phyloP scores from a whole-genome alignment of 768 basidiomycete species.

The Macrolepiota albuminosa region DNA sequence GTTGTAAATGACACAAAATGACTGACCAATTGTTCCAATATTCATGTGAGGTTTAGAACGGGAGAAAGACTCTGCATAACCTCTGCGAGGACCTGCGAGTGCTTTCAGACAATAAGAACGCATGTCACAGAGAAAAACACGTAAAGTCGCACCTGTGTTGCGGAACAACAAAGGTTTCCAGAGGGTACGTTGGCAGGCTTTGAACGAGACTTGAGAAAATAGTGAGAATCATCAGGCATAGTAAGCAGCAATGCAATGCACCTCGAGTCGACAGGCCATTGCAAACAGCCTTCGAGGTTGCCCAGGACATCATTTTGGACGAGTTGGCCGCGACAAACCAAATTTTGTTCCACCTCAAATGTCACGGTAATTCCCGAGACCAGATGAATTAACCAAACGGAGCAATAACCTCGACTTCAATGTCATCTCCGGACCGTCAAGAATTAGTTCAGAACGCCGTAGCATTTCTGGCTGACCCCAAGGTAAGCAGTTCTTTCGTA shows the following conservation, averaged over 20 bases:
- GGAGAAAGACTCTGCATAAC: slow-evolving; percentile 76
- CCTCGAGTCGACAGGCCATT: slow-evolving; percentile 44
- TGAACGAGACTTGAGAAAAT: slow-evolving; percentile 18
- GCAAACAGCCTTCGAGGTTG: slow-evolving; percentile 44
- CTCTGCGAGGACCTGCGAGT: slow-evolving; percentile 46
- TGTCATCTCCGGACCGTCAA: slow-evolving; percentile 49
- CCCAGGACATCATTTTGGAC: slow-evolving; percentile 46
- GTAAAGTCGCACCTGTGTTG: slow-evolving; percentile 24
- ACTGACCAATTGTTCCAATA: slow-evolving; percentile 73
- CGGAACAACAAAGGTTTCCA: slow-evolving; percentile 21
- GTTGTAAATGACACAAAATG: background rate
- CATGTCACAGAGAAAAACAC: background rate
- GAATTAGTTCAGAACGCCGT: slow-evolving; percentile 82
- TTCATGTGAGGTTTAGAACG: slow-evolving; percentile 90
- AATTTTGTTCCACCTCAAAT: slow-evolving; percentile 14
- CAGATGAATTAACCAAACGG: slow-evolving; percentile 9
- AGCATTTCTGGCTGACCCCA: slow-evolving; percentile 79
- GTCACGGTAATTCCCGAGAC: slow-evolving; percentile 21
- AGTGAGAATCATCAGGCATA: background rate
- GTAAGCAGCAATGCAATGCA: slow-evolving; percentile 18
- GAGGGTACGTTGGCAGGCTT: slow-evolving; percentile 32
- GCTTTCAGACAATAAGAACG: background rate
- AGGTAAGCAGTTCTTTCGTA: slow-evolving; percentile 35
- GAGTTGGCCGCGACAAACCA: slow-evolving; percentile 9
- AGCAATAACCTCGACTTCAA: slow-evolving; percentile 10